Percentiles rank a stretch among this genome's conserved stretches.
Evolutionary conservation across 2,329 filamentous ascomycete genomes (phyloP).

Genomic region (Fusarium mexicanum): DNA sequence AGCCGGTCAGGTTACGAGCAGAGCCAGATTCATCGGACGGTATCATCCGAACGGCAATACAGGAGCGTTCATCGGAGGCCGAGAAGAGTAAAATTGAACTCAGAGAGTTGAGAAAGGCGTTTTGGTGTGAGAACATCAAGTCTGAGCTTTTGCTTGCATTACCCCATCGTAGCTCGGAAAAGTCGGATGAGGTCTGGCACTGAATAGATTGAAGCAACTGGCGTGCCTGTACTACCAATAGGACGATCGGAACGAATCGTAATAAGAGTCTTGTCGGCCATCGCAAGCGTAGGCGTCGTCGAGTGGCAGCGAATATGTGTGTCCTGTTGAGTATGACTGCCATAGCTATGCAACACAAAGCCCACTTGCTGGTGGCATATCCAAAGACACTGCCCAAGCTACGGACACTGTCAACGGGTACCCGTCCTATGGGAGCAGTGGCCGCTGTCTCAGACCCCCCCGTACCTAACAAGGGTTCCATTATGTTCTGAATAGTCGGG

Average conservation of each 20-base stretch:
- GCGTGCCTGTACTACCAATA: constrained; percentile 75
- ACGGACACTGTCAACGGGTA: constrained; percentile 68
- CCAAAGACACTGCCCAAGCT: constrained; percentile 87
- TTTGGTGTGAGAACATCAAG: constrained; percentile 76
- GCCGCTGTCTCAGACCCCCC: constrained; percentile 25
- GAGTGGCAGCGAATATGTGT: constrained; percentile 90
- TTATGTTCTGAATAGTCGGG: constrained; percentile 43
- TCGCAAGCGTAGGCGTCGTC: constrained; percentile 78
- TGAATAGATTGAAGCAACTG: constrained; percentile 84
- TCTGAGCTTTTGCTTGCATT: constrained; percentile 71
- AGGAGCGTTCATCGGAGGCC: constrained; percentile 78
- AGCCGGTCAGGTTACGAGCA: constrained; percentile 72
- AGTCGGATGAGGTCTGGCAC: constrained; percentile 86
- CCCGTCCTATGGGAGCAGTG: constrained; percentile 50
- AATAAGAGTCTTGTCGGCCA: constrained; percentile 78
- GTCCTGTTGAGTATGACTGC: constrained; percentile 90
- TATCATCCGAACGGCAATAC: constrained; percentile 77
- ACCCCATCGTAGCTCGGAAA: constrained; percentile 75
- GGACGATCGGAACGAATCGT: constrained; percentile 74
- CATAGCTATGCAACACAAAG: constrained; percentile 85
- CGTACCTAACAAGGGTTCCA: constrained; percentile 40
- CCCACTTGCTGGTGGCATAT: constrained; percentile 93
- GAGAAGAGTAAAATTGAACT: constrained; percentile 79
- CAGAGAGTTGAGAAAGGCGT: constrained; percentile 75
- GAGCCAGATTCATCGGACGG: constrained; percentile 62